Evolutionary conservation across 352 stramenopile genomes (phyloP).

Genomic region (Phytopythium litorale): DNA sequence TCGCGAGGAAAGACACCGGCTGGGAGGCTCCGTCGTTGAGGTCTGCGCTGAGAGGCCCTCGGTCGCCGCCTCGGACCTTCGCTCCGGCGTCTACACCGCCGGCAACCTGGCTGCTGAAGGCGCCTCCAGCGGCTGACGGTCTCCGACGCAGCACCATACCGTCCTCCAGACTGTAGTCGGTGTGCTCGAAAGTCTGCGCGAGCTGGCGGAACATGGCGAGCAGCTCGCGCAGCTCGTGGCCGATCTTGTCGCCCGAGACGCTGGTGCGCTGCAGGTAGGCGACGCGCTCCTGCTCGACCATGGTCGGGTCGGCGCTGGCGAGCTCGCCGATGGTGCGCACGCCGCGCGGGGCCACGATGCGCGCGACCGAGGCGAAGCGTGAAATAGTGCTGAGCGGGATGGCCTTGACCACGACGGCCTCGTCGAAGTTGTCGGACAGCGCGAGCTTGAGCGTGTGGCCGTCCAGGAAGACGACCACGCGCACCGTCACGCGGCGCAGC

Average conservation of each 20-base stretch:
- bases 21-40: neutral
- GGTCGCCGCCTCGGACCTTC: neutral
- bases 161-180: constrained; percentile 39
- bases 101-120: neutral
- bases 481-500: constrained; percentile 56
- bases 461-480: constrained; percentile 70
- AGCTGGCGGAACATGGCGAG: constrained; percentile 60
- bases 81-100: neutral
- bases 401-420: constrained; percentile 65
- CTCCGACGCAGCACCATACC: constrained; percentile 15
- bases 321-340: constrained; percentile 67
- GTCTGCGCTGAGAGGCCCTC: neutral
- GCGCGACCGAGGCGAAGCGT: constrained; percentile 54
- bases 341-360: constrained; percentile 40
- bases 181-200: constrained; percentile 45
- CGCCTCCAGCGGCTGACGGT: neutral
- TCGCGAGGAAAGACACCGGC: no score
- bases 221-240: constrained; percentile 50
- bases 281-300: constrained; percentile 49
- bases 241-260: constrained; percentile 32
- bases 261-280: constrained; percentile 45
- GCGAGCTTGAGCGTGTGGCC: constrained; percentile 62
- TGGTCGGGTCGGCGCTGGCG: constrained; percentile 40
- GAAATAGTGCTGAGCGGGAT: constrained; percentile 72
- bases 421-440: constrained; percentile 72